Conservation (phyloP, 2,329 filamentous ascomycete species). For the Fusarium nurragi region DNA sequence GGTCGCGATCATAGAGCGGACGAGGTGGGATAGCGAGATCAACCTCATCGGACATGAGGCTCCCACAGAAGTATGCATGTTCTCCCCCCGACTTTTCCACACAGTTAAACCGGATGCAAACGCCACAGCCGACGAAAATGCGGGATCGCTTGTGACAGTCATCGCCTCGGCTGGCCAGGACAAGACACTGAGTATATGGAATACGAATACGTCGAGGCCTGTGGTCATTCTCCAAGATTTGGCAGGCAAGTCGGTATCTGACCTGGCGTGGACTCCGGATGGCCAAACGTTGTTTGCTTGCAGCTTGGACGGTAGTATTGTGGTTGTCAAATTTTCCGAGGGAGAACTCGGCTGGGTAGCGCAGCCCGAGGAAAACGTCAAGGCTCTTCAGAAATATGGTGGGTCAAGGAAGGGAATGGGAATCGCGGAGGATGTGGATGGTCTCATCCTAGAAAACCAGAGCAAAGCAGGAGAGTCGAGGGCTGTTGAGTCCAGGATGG, state of each 20-base stretch:
- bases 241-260: constrained; percentile 89
- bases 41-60: constrained; percentile 97
- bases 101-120: constrained; percentile 70
- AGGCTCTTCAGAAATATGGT: constrained; percentile 91
- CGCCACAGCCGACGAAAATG: constrained; percentile 55
- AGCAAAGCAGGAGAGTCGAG: constrained; percentile 92
- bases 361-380: constrained; percentile 87
- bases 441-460: constrained; percentile 84
- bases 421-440: constrained; percentile 91
- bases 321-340: constrained; percentile 81
- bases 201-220: constrained; percentile 91
- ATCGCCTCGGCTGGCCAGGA: constrained; percentile 97
- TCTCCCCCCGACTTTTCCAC: constrained; percentile 90
- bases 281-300: constrained; percentile 87
- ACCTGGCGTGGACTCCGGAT: constrained; percentile 93
- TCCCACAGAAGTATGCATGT: constrained; percentile 95
- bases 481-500: constrained; percentile 94
- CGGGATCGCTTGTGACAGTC: constrained; percentile 77
- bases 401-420: constrained; percentile 87
- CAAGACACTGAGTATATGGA: constrained; percentile 96
- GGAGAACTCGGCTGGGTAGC: constrained; percentile 92
- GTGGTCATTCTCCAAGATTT: constrained; percentile 91
- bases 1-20: constrained; percentile 93
- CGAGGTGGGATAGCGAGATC: constrained; percentile 94
- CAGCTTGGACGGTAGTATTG: constrained; percentile 88